These are phyloP conservation scores for Rosa lucieae DNA, from an alignment of 306 rosid genomes.

Conservation along the genomic window DNA sequence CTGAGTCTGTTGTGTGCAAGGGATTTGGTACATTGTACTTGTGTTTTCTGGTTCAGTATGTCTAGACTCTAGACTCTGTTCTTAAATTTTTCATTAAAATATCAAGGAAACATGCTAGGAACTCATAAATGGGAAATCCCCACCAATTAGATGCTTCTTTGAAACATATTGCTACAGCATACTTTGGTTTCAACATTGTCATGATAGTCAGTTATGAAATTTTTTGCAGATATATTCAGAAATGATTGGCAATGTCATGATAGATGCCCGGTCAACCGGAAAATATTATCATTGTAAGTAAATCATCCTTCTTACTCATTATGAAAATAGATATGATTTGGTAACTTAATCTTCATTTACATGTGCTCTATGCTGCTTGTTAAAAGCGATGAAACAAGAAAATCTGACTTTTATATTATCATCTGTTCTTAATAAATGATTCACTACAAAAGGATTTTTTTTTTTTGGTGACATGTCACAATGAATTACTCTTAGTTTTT, in stretches of 20 bases:
- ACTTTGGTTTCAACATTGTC: neutral
- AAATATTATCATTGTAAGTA: constrained; percentile 95
- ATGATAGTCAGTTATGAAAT: constrained; percentile 16
- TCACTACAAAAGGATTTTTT: no score
- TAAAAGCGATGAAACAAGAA: neutral
- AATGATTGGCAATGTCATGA: constrained; percentile 99
- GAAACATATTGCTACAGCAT: neutral
- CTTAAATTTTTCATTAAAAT: neutral
- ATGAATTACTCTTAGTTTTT: neutral
- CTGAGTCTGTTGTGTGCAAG: neutral
- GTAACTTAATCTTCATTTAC: neutral
- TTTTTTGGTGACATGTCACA: neutral
- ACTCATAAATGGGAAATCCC: neutral
- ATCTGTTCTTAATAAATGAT: no score
- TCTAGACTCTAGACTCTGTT: neutral
- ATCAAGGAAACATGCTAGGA: neutral
- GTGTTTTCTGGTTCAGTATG: neutral
- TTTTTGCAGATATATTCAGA: constrained; percentile 87
- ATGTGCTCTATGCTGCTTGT: neutral
- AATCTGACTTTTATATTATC: neutral
- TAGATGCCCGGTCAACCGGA: constrained; percentile 97
- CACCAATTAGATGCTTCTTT: neutral
- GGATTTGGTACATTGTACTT: neutral
- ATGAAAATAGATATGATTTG: neutral
- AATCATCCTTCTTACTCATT: neutral